phyloP scores from a whole-genome alignment of 1,139 yeast genomes.

The Debaryomyces fabryi region DNA sequence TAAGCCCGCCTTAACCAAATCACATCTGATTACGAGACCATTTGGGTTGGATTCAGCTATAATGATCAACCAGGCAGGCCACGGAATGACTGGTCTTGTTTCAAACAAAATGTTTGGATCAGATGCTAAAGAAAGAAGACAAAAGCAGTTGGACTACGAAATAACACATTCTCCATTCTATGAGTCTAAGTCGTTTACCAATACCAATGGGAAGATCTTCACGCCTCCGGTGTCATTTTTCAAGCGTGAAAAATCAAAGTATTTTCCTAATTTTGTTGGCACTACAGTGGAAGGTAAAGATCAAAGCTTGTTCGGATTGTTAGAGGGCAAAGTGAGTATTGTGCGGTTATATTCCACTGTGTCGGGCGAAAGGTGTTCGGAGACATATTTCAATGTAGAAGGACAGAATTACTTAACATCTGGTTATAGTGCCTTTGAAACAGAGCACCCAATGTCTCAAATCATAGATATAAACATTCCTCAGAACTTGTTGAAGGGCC shows the following conservation, averaged over 20 bases:
- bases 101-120: constrained; percentile 33
- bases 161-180: constrained; percentile 85
- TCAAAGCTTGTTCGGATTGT: constrained; percentile 34
- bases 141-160: constrained; percentile 64
- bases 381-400: constrained; percentile 55
- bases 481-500: constrained; percentile 68
- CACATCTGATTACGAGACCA: constrained; percentile 37
- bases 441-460: constrained; percentile 57
- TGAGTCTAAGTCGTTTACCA: constrained; percentile 76
- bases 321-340: constrained; percentile 60
- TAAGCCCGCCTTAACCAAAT: constrained; percentile 32
- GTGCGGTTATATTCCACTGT: constrained; percentile 69
- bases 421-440: constrained; percentile 31
- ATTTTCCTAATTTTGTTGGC: constrained; percentile 82
- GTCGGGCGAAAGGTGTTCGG: constrained; percentile 71
- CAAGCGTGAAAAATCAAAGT: constrained; percentile 71
- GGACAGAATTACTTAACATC: constrained; percentile 39
- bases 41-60: constrained; percentile 42
- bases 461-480: constrained; percentile 76
- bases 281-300: constrained; percentile 51
- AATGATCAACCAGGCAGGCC: constrained; percentile 25
- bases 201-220: constrained; percentile 84
- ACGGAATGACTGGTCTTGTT: constrained; percentile 21
- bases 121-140: constrained; percentile 57
- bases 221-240: constrained; percentile 78